Percentiles rank a stretch among this genome's conserved stretches.
Evolutionary conservation across 2,329 filamentous ascomycete genomes (phyloP).

Genomic region (Geosmithia flava): DNA sequence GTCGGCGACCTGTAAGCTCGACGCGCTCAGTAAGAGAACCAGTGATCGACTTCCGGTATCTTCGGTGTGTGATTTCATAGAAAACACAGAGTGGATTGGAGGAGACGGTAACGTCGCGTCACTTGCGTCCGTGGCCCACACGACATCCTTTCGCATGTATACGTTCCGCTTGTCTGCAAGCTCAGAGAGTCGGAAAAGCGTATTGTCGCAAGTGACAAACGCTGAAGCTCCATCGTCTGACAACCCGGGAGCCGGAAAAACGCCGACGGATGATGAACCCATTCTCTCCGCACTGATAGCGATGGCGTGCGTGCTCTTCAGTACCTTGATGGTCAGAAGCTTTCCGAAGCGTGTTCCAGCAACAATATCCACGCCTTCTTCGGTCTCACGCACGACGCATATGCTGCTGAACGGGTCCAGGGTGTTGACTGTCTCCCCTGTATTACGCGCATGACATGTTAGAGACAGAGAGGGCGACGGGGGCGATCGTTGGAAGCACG

Average conservation of each 20-base stretch:
- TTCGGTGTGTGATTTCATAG: conserved; percentile 23
- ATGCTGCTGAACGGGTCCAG: conserved; percentile 35
- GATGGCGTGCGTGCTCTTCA: conserved; percentile 8
- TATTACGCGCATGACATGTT: neutral
- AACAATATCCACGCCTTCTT: conserved; percentile 18
- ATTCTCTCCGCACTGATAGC: conserved; percentile 18
- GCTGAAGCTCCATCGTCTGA: conserved; percentile 13
- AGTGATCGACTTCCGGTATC: conserved; percentile 25
- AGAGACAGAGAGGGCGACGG: neutral
- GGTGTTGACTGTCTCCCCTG: neutral
- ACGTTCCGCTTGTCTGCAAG: conserved; percentile 13
- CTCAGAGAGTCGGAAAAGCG: conserved; percentile 28
- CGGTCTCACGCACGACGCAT: conserved; percentile 15
- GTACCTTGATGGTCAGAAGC: conserved; percentile 22
- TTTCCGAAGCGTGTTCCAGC: conserved; percentile 40
- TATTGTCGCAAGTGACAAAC: conserved; percentile 36
- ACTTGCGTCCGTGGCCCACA: conserved; percentile 39
- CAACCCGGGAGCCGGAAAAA: conserved; percentile 11
- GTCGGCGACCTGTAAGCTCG: conserved; percentile 39
- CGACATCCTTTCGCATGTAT: conserved; percentile 27
- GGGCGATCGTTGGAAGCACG: too few relatives aligned
- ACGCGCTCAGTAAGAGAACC: conserved; percentile 32
- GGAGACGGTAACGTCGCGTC: conserved; percentile 32
- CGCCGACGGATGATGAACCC: conserved; percentile 20
- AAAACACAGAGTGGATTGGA: conserved; percentile 32